Evolutionary conservation across 2,329 filamentous ascomycete genomes (phyloP).

Genomic region (Stylonectria norvegica): DNA sequence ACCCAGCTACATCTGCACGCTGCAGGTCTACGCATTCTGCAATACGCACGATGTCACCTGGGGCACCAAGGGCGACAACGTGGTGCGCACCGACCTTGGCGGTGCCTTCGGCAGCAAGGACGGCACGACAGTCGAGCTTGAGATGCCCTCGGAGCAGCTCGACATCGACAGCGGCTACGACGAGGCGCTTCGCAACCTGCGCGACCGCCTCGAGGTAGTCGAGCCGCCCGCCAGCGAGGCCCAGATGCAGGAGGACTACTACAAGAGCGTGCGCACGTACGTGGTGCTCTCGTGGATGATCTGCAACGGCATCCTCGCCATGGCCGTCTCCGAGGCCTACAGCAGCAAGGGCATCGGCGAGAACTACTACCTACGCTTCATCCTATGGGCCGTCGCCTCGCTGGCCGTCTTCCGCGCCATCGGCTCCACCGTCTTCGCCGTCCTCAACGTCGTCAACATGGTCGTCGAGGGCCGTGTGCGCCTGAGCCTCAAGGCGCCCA

Average conservation of each 20-base stretch:
- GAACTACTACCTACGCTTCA: constrained; percentile 89
- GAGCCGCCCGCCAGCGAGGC: constrained; percentile 59
- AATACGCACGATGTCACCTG: constrained; percentile 30
- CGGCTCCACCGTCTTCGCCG: constrained; percentile 74
- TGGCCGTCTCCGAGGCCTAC: constrained; percentile 89
- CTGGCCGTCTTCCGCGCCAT: constrained; percentile 86
- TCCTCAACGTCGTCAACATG: constrained; percentile 80
- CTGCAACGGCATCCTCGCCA: constrained; percentile 85
- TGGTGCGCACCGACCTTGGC: constrained; percentile 87
- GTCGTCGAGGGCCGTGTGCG: constrained; percentile 80
- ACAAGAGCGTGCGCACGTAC: constrained; percentile 94
- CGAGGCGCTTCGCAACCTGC: constrained; percentile 91
- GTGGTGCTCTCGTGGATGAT: constrained; percentile 97
- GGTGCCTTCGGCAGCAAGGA: constrained; percentile 74
- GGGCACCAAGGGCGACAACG: constrained; percentile 90
- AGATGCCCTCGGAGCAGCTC: constrained; percentile 97
- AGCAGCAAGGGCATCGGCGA: constrained; percentile 64
- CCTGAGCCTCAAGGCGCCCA: constrained; percentile 53
- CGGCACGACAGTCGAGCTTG: constrained; percentile 83
- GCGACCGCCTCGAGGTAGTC: constrained; percentile 84
- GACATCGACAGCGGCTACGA: constrained; percentile 98
- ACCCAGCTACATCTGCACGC: constrained; percentile 90
- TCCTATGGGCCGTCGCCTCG: constrained; percentile 85
- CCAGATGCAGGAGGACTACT: constrained; percentile 97
- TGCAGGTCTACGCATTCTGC: constrained; percentile 95